Base-by-base conservation (phyloP, 2,329 filamentous ascomycete species). In the Monilinia fructigena region DNA sequence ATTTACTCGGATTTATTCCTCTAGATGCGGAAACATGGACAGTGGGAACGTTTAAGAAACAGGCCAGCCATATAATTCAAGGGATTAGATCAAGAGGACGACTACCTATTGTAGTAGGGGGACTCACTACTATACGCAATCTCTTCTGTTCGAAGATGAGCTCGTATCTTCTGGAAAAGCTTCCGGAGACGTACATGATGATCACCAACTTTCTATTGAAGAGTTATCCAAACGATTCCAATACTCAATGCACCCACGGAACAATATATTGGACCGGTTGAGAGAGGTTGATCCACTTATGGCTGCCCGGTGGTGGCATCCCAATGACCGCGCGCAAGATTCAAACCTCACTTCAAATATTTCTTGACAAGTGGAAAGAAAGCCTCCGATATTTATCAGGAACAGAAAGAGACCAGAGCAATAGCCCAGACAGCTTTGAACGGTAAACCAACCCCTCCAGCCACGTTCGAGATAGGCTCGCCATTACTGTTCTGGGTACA, bases 261-360 rank as follows among this genome's bases (percentile, higher is more conserved):
- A 56, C 82, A 86, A 14, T n/a, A 87, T 99, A 66, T 78, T 95
- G 31, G 81, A 85, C 47, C 89, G 89, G 76, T 80, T 99, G 63
- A 83, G 83, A 66, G 88, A 92, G 72, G 88, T 97, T 5, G 95
- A 99, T 76, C 94, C 95, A 0, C 81, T 86, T 26, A 97, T 97
- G 90, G 96, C 94, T 0, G 85, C 88, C 55, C 84, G 89, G 66
- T 99, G 95, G 95, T 99, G 95, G 95, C 96, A 99, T 78, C 95
- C 94, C 0, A 95, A 93, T 55, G 95, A 99, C 75, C 82, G 87
- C 55, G n/a, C 87, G 95, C 68, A 98, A 97, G 78, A 97, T 99
- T 67, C 86, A 86, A 68, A 87, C 93, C 7, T 97, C 93, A 1
- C 82, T 99, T 4, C 91, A 97, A 74, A 97, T 99, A 62, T 98